Evolutionary conservation across 2,329 filamentous ascomycete genomes (phyloP).

Genomic region (Xylaria sp.): DNA sequence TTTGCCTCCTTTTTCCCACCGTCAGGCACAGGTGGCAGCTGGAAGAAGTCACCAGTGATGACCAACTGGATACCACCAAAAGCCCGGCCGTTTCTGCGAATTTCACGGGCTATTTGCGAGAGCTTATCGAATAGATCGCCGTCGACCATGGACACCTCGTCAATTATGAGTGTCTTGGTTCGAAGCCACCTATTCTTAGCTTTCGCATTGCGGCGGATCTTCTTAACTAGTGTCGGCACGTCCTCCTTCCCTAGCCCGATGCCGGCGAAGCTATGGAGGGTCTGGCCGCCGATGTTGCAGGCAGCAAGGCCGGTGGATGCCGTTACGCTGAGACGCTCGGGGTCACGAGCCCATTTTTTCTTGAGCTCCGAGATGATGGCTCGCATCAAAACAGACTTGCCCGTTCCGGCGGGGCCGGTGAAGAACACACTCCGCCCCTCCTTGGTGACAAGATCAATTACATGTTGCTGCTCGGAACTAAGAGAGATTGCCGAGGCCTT

Average conservation of each 20-base stretch:
- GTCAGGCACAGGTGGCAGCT: constrained; percentile 93
- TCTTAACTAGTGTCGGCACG: constrained; percentile 82
- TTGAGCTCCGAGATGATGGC: constrained; percentile 87
- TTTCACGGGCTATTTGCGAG: constrained; percentile 82
- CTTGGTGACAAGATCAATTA: constrained; percentile 84
- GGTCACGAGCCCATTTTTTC: constrained; percentile 78
- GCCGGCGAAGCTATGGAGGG: constrained; percentile 93
- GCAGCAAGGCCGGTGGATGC: constrained; percentile 96
- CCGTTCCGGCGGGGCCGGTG: constrained; percentile 94
- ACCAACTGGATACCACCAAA: constrained; percentile 97
- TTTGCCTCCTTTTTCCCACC: constrained; percentile 73
- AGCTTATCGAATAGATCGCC: constrained; percentile 97
- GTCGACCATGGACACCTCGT: constrained; percentile 99
- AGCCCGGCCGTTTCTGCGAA: constrained; percentile 89
- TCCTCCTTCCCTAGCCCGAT: constrained; percentile 95
- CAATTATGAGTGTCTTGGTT: constrained; percentile 88
- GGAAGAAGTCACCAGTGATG: constrained; percentile 98
- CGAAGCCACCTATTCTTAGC: constrained; percentile 89
- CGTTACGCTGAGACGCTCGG: constrained; percentile 89
- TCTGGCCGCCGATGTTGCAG: constrained; percentile 96
- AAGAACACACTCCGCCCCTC: constrained; percentile 93
- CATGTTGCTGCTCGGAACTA: constrained; percentile 86
- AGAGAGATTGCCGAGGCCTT: constrained; percentile 72
- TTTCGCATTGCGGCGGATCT: constrained; percentile 89
- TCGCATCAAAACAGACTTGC: constrained; percentile 95